Conservation (phyloP, 163 green algal genomes). For the Chloroidium sp. region DNA sequence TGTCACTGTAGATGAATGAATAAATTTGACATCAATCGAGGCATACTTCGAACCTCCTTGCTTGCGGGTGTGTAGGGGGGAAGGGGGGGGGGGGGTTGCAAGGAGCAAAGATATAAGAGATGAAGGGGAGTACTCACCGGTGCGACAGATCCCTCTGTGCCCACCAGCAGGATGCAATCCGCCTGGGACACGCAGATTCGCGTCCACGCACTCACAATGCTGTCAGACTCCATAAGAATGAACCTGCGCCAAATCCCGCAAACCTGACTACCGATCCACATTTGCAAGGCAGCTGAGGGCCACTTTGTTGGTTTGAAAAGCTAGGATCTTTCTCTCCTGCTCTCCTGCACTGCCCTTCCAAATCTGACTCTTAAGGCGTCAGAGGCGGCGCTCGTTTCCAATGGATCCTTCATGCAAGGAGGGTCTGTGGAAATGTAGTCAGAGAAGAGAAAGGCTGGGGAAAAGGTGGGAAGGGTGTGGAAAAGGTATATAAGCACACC, state of each 20-base stretch:
- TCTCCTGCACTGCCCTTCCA: too few species aligned
- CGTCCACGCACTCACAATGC: conserved; percentile 41
- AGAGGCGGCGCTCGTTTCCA: too few species aligned
- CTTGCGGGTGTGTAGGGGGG: not conserved
- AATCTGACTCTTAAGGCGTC: too few species aligned
- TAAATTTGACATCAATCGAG: too few species aligned
- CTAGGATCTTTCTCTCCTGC: too few species aligned
- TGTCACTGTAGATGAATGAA: too few species aligned
- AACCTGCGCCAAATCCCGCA: conserved; percentile 30
- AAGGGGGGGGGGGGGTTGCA: not conserved
- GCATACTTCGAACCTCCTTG: not conserved
- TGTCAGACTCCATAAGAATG: conserved; percentile 65
- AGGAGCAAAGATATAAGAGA: conserved; percentile 16
- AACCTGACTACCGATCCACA: too few species aligned
- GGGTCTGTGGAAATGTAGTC: too few species aligned
- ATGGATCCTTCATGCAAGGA: too few species aligned
- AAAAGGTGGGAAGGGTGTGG: not conserved
- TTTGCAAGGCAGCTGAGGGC: too few species aligned
- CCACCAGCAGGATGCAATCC: conserved; percentile 67
- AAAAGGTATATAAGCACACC: conserved; percentile 1
- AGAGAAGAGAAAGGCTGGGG: not conserved
- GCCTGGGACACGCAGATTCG: conserved; percentile 59
- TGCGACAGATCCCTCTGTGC: not conserved
- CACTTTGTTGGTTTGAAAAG: too few species aligned
- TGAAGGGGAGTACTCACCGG: not conserved